Percentiles rank a stretch among this genome's conserved stretches.
phyloP scores from a whole-genome alignment of 2,329 filamentous ascomycete genomes.

The Zymoseptoria crescenta region DNA sequence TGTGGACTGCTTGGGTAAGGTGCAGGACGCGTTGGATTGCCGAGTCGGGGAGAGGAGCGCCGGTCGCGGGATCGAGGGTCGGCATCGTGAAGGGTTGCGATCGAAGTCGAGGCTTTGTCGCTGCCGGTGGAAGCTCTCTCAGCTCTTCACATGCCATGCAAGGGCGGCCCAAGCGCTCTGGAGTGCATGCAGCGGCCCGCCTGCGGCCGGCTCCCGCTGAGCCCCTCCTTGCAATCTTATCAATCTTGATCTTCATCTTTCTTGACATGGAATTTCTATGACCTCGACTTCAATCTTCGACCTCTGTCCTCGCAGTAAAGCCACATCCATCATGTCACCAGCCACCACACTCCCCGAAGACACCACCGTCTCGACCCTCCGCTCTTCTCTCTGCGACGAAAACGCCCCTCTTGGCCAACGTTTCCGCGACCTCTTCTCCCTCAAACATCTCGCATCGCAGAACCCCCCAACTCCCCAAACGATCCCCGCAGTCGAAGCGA shows the following conservation, averaged over 20 bases:
- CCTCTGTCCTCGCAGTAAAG: background rate
- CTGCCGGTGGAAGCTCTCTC: background rate
- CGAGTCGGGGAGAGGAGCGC: slow-evolving; percentile 50
- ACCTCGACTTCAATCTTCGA: background rate
- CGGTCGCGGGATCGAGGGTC: slow-evolving; percentile 63
- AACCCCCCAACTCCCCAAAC: slow-evolving; percentile 49
- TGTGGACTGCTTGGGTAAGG: slow-evolving; percentile 64
- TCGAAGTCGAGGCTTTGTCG: background rate
- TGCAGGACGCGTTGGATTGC: slow-evolving; percentile 82
- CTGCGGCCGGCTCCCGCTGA: background rate
- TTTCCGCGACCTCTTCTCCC: slow-evolving; percentile 93
- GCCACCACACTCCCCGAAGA: slow-evolving; percentile 15
- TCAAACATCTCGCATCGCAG: slow-evolving; percentile 82
- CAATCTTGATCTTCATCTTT: background rate
- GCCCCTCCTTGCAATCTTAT: background rate
- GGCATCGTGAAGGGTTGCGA: slow-evolving; percentile 43
- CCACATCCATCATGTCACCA: slow-evolving; percentile 6
- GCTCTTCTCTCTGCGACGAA: slow-evolving; percentile 73
- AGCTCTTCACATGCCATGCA: background rate
- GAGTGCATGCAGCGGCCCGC: background rate
- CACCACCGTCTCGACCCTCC: slow-evolving; percentile 54
- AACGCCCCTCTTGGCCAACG: slow-evolving; percentile 73
- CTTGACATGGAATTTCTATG: background rate
- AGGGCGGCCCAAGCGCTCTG: background rate
- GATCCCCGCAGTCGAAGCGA: slow-evolving; percentile 64